These are phyloP conservation scores for Eurotiales sp. DNA, from an alignment of 2,329 filamentous ascomycete species.

Conservation along the genomic window DNA sequence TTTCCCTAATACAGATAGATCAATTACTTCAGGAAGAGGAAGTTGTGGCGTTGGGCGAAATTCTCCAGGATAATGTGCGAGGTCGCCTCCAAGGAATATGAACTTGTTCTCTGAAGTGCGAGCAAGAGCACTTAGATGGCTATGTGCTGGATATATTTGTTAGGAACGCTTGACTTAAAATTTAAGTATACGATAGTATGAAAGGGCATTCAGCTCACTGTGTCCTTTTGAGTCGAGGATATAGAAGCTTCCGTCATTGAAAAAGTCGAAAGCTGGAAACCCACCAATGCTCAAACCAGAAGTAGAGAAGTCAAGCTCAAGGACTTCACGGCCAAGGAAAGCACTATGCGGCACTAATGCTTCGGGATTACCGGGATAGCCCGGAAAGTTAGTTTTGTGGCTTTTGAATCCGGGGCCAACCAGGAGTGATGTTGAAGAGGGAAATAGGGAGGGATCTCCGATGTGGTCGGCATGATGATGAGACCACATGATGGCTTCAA, in stretches of 20 bases:
- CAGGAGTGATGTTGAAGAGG: constrained; percentile 20
- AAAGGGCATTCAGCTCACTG: too few relatives aligned
- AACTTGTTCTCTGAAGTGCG: constrained; percentile 30
- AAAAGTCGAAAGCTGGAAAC: constrained; percentile 47
- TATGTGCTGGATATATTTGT: too few relatives aligned
- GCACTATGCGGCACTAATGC: constrained; percentile 19
- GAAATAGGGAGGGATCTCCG: constrained; percentile 24
- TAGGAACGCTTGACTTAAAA: too few relatives aligned
- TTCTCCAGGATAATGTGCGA: constrained; percentile 42
- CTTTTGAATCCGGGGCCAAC: constrained; percentile 23
- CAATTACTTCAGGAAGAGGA: not conserved
- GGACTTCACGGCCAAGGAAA: constrained; percentile 17
- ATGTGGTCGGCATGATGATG: constrained; percentile 31
- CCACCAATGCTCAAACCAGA: constrained; percentile 24
- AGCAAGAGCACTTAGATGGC: constrained; percentile 37
- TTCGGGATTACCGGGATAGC: constrained; percentile 20
- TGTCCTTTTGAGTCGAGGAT: constrained; percentile 33
- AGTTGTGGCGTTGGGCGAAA: constrained; percentile 33
- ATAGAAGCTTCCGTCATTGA: constrained; percentile 56
- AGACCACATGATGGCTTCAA: constrained; percentile 27
- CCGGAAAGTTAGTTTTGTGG: constrained; percentile 16
- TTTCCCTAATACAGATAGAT: not conserved
- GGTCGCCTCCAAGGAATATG: constrained; percentile 18
- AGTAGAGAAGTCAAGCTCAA: constrained; percentile 20
- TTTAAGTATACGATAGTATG: too few relatives aligned